Conservation (phyloP, 208 protist species). For the Trypanosoma mega region DNA sequence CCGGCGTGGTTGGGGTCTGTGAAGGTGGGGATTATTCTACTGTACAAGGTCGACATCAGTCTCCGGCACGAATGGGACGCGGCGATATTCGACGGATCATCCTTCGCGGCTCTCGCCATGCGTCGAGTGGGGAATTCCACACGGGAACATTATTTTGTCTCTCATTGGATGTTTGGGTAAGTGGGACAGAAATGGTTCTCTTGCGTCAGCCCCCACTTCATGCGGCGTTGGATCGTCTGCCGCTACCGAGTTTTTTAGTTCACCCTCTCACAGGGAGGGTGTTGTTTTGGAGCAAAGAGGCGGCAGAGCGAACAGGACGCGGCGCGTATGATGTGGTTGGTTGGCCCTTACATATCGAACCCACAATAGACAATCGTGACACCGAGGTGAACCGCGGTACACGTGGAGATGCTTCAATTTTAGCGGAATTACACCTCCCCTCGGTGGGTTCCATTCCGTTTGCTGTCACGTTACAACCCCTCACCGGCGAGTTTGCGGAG, state of each 20-base stretch:
- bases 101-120: slow-evolving; percentile 9
- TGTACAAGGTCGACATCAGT: neutral
- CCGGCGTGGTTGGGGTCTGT: no score
- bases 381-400: no score
- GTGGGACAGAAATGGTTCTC: neutral
- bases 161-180: neutral
- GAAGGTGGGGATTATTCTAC: slow-evolving; percentile 16
- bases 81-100: slow-evolving; percentile 13
- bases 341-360: slow-evolving; percentile 23
- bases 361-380: neutral
- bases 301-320: slow-evolving; percentile 38
- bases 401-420: no score
- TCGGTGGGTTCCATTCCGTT: no score
- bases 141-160: neutral
- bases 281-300: slow-evolving; percentile 55
- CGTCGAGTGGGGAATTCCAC: neutral
- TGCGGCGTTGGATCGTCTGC: slow-evolving; percentile 51
- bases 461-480: slow-evolving; percentile 8
- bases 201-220: slow-evolving; percentile 62
- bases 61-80: neutral
- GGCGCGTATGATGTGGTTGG: slow-evolving; percentile 51
- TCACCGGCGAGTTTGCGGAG: slow-evolving; percentile 13
- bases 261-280: slow-evolving; percentile 56
- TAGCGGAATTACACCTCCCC: no score
- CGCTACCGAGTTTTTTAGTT: slow-evolving; percentile 56